Conservation (phyloP, 2,329 filamentous ascomycete genomes). For the Colletotrichum coccodes region DNA sequence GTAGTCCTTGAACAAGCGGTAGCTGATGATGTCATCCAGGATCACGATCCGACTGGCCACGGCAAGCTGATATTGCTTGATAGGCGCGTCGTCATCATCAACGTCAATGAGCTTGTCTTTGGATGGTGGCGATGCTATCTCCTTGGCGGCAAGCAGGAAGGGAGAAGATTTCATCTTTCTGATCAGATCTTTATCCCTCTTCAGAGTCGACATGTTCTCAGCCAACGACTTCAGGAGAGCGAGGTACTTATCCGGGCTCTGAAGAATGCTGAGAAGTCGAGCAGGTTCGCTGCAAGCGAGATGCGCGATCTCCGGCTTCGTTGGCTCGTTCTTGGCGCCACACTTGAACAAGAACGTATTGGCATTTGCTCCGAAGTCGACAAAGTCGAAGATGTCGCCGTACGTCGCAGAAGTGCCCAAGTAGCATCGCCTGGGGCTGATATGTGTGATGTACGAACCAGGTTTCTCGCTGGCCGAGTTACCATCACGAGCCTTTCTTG, state of each 20-base stretch:
- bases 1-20: conserved; percentile 85
- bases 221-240: conserved; percentile 84
- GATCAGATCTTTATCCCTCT: conserved; percentile 82
- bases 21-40: conserved; percentile 89
- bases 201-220: conserved; percentile 75
- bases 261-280: conserved; percentile 81
- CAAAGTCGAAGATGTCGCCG: conserved; percentile 94
- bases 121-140: conserved; percentile 60
- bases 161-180: conserved; percentile 78
- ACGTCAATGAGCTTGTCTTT: conserved; percentile 60
- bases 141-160: conserved; percentile 86
- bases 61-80: conserved; percentile 83
- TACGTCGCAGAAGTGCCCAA: conserved; percentile 78
- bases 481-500: conserved; percentile 36
- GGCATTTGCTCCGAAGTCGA: conserved; percentile 88
- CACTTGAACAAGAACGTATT: conserved; percentile 90
- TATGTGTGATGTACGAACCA: conserved; percentile 55
- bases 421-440: conserved; percentile 81
- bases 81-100: conserved; percentile 70
- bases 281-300: conserved; percentile 88
- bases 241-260: conserved; percentile 87
- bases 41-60: conserved; percentile 79
- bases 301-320: conserved; percentile 83
- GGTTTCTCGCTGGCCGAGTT: conserved; percentile 33
- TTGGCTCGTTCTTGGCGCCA: conserved; percentile 92